A percentile compares a stretch with the other conserved stretches of the same genome.
Evolutionary conservation across 371 early-diverging fungal genomes (phyloP).

Genomic region (Phascolomyces articulosus): DNA sequence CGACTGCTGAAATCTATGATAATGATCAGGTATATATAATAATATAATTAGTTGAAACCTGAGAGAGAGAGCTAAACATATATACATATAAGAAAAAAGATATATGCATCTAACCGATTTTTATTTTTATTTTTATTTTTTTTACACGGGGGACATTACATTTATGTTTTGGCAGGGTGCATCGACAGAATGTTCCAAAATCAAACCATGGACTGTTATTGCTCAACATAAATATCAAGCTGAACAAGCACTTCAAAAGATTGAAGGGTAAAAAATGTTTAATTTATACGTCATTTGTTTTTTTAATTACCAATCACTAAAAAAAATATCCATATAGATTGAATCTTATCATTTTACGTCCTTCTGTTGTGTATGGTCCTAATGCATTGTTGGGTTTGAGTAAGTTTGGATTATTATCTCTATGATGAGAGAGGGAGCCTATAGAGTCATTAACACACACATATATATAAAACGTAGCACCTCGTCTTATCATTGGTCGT

Average conservation of each 20-base stretch:
- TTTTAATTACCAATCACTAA: no score
- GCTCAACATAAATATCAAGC: conserved; percentile 82
- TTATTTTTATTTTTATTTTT: no score
- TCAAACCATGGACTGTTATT: conserved; percentile 85
- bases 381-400: conserved; percentile 79
- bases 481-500: conserved; percentile 88
- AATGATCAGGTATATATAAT: conserved; percentile 60
- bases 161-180: conserved; percentile 55
- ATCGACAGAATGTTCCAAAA: conserved; percentile 69
- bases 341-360: conserved; percentile 83
- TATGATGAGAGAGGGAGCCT: neutral
- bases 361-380: conserved; percentile 90
- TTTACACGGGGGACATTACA: neutral
- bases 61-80: no score
- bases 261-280: conserved; percentile 42
- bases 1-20: conserved; percentile 91
- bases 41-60: neutral
- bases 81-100: no score
- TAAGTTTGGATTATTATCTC: conserved; percentile 37
- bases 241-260: conserved; percentile 74
- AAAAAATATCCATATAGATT: conserved; percentile 48
- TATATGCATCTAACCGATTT: no score
- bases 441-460: neutral
- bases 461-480: no score
- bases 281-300: no score